Conservation (phyloP, 2,329 filamentous ascomycete genomes). For the Cercospora canescens region DNA sequence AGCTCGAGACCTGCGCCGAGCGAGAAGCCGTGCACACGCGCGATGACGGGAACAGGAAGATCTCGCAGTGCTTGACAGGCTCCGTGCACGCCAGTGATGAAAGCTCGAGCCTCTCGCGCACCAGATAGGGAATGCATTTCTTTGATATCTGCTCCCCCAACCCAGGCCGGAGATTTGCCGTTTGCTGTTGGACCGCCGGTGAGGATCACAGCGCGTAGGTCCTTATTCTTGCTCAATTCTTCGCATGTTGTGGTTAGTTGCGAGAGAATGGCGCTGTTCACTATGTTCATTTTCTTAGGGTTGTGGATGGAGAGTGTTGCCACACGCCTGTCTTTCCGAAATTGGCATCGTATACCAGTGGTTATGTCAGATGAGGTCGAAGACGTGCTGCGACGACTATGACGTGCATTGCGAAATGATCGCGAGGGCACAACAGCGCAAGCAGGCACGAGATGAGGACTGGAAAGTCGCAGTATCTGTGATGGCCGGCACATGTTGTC, state of each 20-base stretch:
- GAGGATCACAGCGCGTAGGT: constrained; percentile 30
- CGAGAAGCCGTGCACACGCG: constrained; percentile 39
- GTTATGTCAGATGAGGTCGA: not conserved
- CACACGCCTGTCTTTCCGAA: not conserved
- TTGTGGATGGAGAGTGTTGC: constrained; percentile 32
- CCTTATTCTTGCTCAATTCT: constrained; percentile 11
- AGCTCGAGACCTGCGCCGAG: constrained; percentile 42
- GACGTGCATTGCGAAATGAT: not conserved
- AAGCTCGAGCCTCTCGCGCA: constrained; percentile 33
- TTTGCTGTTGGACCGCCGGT: constrained; percentile 22
- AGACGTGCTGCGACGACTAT: not conserved
- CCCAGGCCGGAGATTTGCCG: constrained; percentile 31
- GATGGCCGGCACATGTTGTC: not conserved
- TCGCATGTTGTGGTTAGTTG: constrained; percentile 23
- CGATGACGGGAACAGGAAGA: constrained; percentile 42
- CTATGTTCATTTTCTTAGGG: constrained; percentile 32
- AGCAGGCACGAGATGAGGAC: not conserved
- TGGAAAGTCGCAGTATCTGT: not conserved
- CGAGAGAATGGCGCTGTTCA: constrained; percentile 23
- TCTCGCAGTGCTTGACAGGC: constrained; percentile 38
- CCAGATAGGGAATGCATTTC: constrained; percentile 30
- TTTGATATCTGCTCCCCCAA: constrained; percentile 34
- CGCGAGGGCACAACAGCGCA: not conserved
- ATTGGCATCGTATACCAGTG: not conserved
- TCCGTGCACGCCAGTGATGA: constrained; percentile 38